A percentile compares a stretch with the other conserved stretches of the same genome.
Evolutionary conservation across 225 moss, liverwort and hornwort species (phyloP).

Genomic region (Bryum argenteum): DNA sequence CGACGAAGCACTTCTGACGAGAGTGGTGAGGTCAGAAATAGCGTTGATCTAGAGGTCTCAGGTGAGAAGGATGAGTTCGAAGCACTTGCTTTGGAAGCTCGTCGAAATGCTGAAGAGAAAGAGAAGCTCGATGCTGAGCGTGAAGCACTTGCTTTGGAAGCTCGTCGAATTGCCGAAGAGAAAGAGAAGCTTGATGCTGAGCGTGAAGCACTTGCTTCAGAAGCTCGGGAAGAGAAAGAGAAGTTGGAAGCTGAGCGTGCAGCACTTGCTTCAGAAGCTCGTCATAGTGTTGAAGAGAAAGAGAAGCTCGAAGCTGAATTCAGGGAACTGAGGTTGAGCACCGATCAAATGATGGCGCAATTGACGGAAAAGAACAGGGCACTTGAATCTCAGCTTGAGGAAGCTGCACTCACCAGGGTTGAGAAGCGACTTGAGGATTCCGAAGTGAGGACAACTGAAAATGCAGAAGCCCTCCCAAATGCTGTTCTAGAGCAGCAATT

Average conservation of each 20-base stretch:
- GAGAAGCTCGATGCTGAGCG: conserved; percentile 43
- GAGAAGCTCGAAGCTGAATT: conserved; percentile 51
- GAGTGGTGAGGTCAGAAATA: conserved; percentile 41
- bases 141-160: conserved; percentile 41
- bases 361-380: conserved; percentile 46
- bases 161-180: conserved; percentile 39
- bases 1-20: conserved; percentile 35
- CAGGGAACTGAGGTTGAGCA: conserved; percentile 28
- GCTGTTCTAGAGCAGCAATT: conserved; percentile 51
- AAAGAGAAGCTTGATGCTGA: conserved; percentile 36
- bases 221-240: conserved; percentile 39
- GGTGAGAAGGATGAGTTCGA: conserved; percentile 49
- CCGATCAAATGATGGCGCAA: conserved; percentile 45
- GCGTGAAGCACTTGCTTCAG: conserved; percentile 27
- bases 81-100: conserved; percentile 28
- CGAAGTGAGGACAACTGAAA: conserved; percentile 16
- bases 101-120: conserved; percentile 36
- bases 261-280: conserved; percentile 26
- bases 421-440: conserved; percentile 30
- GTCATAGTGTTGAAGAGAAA: conserved; percentile 33
- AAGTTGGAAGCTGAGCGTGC: conserved; percentile 39
- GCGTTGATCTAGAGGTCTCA: conserved; percentile 19
- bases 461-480: conserved; percentile 16
- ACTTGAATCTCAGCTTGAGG: conserved; percentile 48
- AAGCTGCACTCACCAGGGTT: conserved; percentile 32